Base-by-base conservation (phyloP, 2,329 filamentous ascomycete species). In the Hymenotorrendiella dingleyae region DNA sequence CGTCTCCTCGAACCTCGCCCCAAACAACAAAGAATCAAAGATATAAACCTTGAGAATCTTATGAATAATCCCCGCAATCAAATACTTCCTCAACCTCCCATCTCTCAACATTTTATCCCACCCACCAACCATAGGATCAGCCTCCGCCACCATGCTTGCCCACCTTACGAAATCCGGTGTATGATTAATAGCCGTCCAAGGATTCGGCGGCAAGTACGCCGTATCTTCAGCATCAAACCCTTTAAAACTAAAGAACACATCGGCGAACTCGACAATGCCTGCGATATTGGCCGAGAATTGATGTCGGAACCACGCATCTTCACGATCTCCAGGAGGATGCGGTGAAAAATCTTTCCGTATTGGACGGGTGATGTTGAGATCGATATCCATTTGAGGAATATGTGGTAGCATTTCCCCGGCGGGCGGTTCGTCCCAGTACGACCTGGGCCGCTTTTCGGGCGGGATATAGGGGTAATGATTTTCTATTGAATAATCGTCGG, bases 21-120 rank as follows among this genome's bases (percentile, higher is more conserved):
- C 57, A 47, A 50, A 60, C 7, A 59, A 33, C 33, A 47, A 35
- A n/a, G 32, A 40, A 16, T 51, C 48, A 48, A 60, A 59, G 6
- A 59, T 42, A 24, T 51, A 50, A 3, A 36, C 37, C 36, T 53
- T 47, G 6, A 58, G 34, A 12, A 58, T 47, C 34, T 24, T 42
- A 27, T 49, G 40, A 6, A 60, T 14, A 7, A 60, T 43, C 6
- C 30, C 55, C 24, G 50, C 47, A 11, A 60, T 34, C 10, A 60
- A 42, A 42, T 39, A 57, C 30, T 50, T 51, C 37, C 57, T 53
- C 37, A 50, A 41, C 11, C 11, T 23, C 14, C 36, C 45, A 42
- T 54, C 35, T 30, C 30, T 41, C 16, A 60, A 36, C n/a, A 60
- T 30, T 9, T 40, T 38, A 36, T 59, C 48, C 55, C 55, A 59